Percentiles rank a stretch among this genome's conserved stretches.
phyloP scores from a whole-genome alignment of 805 yeast species.

The Saturnispora besseyi region DNA sequence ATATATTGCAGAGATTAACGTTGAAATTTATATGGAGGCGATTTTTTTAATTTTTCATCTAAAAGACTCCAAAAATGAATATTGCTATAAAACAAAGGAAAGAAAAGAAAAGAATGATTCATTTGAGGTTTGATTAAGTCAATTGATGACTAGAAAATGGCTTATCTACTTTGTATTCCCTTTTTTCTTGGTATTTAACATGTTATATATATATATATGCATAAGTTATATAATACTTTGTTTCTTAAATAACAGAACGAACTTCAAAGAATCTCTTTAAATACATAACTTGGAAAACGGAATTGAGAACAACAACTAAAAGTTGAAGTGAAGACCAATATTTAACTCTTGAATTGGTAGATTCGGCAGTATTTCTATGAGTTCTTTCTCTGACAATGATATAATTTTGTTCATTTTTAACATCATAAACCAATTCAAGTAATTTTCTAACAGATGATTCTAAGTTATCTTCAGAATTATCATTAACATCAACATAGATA shows the following conservation, averaged over 20 bases:
- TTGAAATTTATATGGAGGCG: no score
- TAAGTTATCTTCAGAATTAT: slow-evolving; percentile 59
- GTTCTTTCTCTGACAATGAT: slow-evolving; percentile 94
- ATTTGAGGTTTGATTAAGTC: no score
- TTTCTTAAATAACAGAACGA: slow-evolving; percentile 60
- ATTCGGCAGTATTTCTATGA: slow-evolving; percentile 97
- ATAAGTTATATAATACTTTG: not conserved
- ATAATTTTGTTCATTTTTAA: slow-evolving; percentile 87
- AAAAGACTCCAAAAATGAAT: no score
- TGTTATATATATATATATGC: not conserved
- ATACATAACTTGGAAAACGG: slow-evolving; percentile 88
- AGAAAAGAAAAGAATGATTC: no score
- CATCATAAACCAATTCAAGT: slow-evolving; percentile 69
- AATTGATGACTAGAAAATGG: no score
- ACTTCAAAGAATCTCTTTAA: slow-evolving; percentile 94
- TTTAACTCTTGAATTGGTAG: slow-evolving; percentile 92
- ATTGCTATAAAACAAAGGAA: no score
- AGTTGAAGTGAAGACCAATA: slow-evolving; percentile 97
- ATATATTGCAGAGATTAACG: no score
- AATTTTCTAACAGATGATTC: slow-evolving; percentile 77
- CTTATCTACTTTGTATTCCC: not conserved
- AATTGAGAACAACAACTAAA: slow-evolving; percentile 74
- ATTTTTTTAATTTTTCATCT: not conserved
- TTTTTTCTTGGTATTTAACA: not conserved
- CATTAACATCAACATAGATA: slow-evolving; percentile 69